Evolutionary conservation across 106 monocot species (phyloP), one percentile per base, ranked within the genome.

Genomic region (Iris macrosiphon): DNA sequence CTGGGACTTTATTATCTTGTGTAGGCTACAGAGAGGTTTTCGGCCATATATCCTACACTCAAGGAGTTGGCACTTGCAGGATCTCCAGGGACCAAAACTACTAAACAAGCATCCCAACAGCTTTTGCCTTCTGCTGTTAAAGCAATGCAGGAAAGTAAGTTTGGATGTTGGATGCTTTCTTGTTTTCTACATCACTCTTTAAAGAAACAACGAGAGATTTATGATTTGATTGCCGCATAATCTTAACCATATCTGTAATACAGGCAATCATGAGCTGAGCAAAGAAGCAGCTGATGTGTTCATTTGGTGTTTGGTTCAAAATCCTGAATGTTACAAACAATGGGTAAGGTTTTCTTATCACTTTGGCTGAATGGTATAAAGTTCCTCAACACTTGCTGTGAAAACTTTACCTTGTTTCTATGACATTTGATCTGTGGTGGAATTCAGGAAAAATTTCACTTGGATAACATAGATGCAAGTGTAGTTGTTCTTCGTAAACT

Each of bases 281-380:
- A 68, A 64, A 57, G 98, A 99, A 63, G 91, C 98, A 26, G 47
- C 71, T 48, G 78, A 72, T 53, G 46, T 87, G 26, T 99, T 99
- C 59, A 73, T 99, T 45, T 92, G 98, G 98, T 99, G 98, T 81
- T 81, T 99, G 73, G 49, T 64, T 60, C 91, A 99, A 71, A 99
- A 81, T 63, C 15, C 57, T 12, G 98, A 87, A 23, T 87, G 84
- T 52, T 81, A 87, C 75, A 78, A 78, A 67, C 91, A 91, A 46
- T 99, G 98, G 98, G 98, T 99, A 57, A 69, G 78, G 6, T 26
- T 2, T 69, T 45, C 19, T 32, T 3, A 45, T 12, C 40, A 4
- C 4, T n/a, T n/a, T n/a, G n/a, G n/a, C n/a, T n/a, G n/a, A n/a
- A n/a, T n/a, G n/a, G n/a, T n/a, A n/a, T n/a, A n/a, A n/a, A n/a